Base-by-base conservation (phyloP, 805 yeast species). In the Wickerhamiella azymoides region DNA sequence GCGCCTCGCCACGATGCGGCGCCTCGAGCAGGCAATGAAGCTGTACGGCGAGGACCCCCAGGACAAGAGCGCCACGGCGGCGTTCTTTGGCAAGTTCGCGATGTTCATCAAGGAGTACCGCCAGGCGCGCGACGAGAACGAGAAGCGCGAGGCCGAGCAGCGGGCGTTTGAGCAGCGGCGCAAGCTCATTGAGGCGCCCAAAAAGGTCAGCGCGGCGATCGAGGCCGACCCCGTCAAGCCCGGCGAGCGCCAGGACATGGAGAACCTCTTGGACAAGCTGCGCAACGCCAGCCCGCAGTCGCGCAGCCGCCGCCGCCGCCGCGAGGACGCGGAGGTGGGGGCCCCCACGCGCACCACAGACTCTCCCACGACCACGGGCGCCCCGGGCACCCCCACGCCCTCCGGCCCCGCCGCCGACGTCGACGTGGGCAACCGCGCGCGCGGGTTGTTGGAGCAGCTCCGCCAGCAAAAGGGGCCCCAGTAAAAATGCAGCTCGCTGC, bases 21-120 rank as follows among this genome's bases (percentile, higher is more conserved):
- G 80, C 49, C 83, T 82, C 57, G 75, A 76, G 45, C 69, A 72
- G 28, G 67, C 86, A 51, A 80, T 92, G 93, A 71, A 71, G 51
- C 77, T 74, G 54, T 92, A 84, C 59, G 97, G 96, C n/a, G 98
- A 92, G 62, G 93, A 84, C 59, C 71, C 82, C 1, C 63, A 61
- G 8, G 96, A 89, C 60, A 66, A 73, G 33, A 68, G 70, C 52
- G 74, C 88, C 14, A 73, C 80, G 45, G 73, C 75, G 49, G 65
- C 77, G 0, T 89, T 92, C 55, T 84, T 89, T 58, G 70, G 67
- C 50, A 84, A 84, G 60, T 82, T 92, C 62, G 72, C 81, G n/a
- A 74, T 76, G 44, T 92, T 92, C 61, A 74, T 84, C 1, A 67
- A 66, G 33, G 93, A 84, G 56, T 93, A 81, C 64, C 77, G 80